phyloP scores from a whole-genome alignment of 1,139 yeast species.

The Hyphopichia khmerensis region DNA sequence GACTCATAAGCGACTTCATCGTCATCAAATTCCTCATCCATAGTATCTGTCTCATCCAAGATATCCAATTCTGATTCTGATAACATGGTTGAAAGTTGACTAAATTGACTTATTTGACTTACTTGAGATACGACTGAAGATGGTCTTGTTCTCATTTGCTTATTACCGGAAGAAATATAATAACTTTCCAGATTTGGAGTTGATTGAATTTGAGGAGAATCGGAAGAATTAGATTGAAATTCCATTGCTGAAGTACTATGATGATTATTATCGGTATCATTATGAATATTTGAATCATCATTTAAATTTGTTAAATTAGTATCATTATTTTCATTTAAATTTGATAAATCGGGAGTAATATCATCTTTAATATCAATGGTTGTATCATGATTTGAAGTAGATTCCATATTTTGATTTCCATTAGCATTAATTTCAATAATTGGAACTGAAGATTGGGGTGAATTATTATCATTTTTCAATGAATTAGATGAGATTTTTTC shows the following conservation, averaged over 20 bases:
- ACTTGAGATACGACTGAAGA: slow-evolving; percentile 66
- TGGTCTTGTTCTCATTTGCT: slow-evolving; percentile 46
- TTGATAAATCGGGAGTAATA: neutral
- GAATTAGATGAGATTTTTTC: neutral
- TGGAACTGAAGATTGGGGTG: slow-evolving; percentile 1
- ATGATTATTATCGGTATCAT: no score
- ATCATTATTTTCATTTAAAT: neutral
- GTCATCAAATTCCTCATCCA: slow-evolving; percentile 43
- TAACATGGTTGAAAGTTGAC: slow-evolving; percentile 55
- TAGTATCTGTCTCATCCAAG: slow-evolving; percentile 46
- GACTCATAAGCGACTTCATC: slow-evolving; percentile 34
- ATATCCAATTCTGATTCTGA: slow-evolving; percentile 46
- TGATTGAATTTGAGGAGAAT: slow-evolving; percentile 5
- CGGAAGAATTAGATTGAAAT: slow-evolving; percentile 1
- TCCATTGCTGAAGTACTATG: neutral
- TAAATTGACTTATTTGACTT: slow-evolving; percentile 53
- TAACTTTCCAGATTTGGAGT: slow-evolving; percentile 5
- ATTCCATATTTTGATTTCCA: neutral
- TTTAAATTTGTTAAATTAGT: no score
- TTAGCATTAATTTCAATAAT: slow-evolving; percentile 1
- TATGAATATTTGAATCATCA: neutral
- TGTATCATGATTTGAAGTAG: slow-evolving; percentile 1
- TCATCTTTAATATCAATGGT: slow-evolving; percentile 1
- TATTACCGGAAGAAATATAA: slow-evolving; percentile 1
- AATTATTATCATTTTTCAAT: neutral